Evolutionary conservation across 164 flowering plant species (phyloP), one percentile per base, ranked within the genome.

Genomic region (Stephania yunnanensis): DNA sequence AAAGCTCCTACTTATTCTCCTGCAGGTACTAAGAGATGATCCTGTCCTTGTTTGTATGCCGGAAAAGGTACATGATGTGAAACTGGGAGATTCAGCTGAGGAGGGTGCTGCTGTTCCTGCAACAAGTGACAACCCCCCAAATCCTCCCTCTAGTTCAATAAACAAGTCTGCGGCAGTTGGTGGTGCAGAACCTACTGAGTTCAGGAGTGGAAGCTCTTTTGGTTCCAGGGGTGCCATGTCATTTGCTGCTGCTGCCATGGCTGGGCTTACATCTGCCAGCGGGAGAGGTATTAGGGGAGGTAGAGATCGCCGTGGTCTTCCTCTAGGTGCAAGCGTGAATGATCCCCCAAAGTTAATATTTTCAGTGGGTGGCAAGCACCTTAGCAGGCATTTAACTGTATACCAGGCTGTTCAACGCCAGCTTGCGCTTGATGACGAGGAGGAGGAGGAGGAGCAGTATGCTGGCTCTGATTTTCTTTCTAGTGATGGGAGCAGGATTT

Each of bases 181-280:
- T 81, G 91, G 89, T 6, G 82, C 85, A 7, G 92, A 89, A 72
- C 79, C 92, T 71, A 64, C 84, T 61, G 97, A 92, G 50, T 85
- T 87, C 74, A 79, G 90, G 77, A 83, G 87, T 80, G 87, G 90
- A 31, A 82, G 75, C 79, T 82, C 93, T 72, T 90, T 82, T 78
- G 88, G 89, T 78, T 87, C 99, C 52, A 90, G 87, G 83, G 97
- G 99, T 74, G 93, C 89, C 45, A 88, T 93, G 95, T 91, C 97
- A 68, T 93, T 92, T 87, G 98, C 97, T 78, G 97, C 99, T 73
- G 98, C 97, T 80, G 97, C 98, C 17, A 95, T 92, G 97, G 93
- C 97, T 78, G 98, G 98, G 52, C 91, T 91, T 81, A 83, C 94
- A 73, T 86, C 99, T 73, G 88, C 89, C 29, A 86, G 89, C 79